phyloP scores from a whole-genome alignment of 2,329 filamentous ascomycete species.

The Davidsoniella eucalypti region DNA sequence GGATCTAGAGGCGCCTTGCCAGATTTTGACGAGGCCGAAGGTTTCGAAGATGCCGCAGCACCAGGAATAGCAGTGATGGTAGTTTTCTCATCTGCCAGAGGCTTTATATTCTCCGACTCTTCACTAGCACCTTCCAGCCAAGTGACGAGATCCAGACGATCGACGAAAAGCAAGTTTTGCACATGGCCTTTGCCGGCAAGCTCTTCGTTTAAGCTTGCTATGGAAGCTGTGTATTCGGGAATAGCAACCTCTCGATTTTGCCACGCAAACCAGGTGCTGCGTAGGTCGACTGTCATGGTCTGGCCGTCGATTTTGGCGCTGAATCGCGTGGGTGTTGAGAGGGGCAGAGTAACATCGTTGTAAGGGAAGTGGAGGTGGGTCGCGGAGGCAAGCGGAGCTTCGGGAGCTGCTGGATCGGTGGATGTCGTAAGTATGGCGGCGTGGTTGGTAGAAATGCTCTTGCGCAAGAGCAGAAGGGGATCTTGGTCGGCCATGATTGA shows the following conservation, averaged over 20 bases:
- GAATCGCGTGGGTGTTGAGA: conserved; percentile 70
- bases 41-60: conserved; percentile 22
- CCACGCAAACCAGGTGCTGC: conserved; percentile 94
- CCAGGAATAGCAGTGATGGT: conserved; percentile 20
- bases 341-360: conserved; percentile 44
- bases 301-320: conserved; percentile 50
- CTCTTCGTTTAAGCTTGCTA: conserved; percentile 65
- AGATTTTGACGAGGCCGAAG: conserved; percentile 26
- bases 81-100: conserved; percentile 46
- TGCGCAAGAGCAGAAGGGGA: conserved; percentile 67
- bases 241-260: conserved; percentile 80
- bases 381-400: conserved; percentile 56
- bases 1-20: conserved; percentile 60
- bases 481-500: conserved; percentile 41
- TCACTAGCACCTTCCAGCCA: conserved; percentile 85
- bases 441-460: conserved; percentile 56
- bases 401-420: conserved; percentile 42
- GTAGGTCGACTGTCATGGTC: conserved; percentile 48
- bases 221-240: conserved; percentile 77
- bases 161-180: conserved; percentile 79
- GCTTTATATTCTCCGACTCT: conserved; percentile 85
- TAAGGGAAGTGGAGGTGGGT: conserved; percentile 60
- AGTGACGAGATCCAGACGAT: conserved; percentile 77
- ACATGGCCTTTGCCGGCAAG: conserved; percentile 51
- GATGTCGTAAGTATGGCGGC: conserved; percentile 60